phyloP scores from a whole-genome alignment of 208 protist species.

The Leishmania mexicana region DNA sequence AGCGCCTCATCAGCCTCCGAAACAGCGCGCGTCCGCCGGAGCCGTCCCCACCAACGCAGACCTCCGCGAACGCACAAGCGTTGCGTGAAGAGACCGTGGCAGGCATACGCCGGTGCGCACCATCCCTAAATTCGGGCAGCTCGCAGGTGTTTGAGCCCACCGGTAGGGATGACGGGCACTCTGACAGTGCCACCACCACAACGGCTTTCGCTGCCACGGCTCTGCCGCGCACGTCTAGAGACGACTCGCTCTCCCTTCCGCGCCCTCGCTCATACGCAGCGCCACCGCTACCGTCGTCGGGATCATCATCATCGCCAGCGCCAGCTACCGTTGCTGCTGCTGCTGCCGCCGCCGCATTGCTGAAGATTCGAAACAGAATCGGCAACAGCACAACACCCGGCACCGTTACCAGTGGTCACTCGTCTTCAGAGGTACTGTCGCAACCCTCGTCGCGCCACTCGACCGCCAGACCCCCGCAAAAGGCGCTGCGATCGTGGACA shows the following conservation, averaged over 20 bases:
- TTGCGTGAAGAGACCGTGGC: background rate
- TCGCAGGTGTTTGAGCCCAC: background rate
- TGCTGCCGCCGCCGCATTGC: conserved; percentile 10
- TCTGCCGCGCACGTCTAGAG: background rate
- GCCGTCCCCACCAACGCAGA: background rate
- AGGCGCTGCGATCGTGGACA: background rate
- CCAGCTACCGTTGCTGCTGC: conserved; percentile 9
- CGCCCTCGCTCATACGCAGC: conserved; percentile 1
- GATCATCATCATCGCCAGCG: background rate
- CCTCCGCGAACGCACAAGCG: background rate
- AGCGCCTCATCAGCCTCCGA: conserved; percentile 21
- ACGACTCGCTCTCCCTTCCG: background rate
- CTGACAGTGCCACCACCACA: background rate
- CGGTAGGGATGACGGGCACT: background rate
- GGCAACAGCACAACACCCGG: background rate
- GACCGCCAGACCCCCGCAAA: background rate
- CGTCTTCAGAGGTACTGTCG: background rate
- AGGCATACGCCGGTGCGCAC: background rate
- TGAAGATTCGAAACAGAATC: conserved; percentile 5
- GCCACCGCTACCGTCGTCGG: background rate
- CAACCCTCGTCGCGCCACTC: background rate
- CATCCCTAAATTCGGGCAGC: background rate
- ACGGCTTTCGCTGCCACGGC: background rate
- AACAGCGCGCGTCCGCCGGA: background rate
- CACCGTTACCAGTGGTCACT: background rate